Base-by-base conservation (phyloP, 768 basidiomycete species). In the Xerocomus potaroensis region DNA sequence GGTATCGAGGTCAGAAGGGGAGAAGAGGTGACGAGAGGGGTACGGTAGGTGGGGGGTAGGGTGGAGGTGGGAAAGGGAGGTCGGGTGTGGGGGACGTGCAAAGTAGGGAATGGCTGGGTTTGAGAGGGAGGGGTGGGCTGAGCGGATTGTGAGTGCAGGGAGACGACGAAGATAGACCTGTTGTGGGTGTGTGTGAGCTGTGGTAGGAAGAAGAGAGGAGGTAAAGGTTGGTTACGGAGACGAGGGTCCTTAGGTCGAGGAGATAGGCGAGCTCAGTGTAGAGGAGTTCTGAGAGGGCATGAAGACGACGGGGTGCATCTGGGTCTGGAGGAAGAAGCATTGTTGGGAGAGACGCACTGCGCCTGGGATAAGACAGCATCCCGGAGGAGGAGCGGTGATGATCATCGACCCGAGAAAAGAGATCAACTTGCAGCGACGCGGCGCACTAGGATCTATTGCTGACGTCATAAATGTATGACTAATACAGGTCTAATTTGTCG, bases 201-300 rank as follows among this genome's bases (percentile, higher is more conserved):
- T 41, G 7, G 18, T 43, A 1, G 42, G 36, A 14, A 9, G 39
- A 47, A 41, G 43, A 49, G 49, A 12, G 37, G n/a, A 1, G 26
- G 67, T n/a, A n/a, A n/a, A n/a, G n/a, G n/a, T n/a, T n/a, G n/a
- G 77, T 50, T 62, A 91, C 91, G 53, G 77, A 75, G 46, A 91
- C 86, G 35, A 98, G 74, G 8, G 77, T 77, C 50, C 81, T 78
- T 57, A 97, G 67, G 66, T 94, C 91, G 42, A 74, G 63, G 8
- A 92, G 74, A 63, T 97, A 98, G 7, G 81, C 80, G 16, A 80
- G 71, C 70, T 98, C 95, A 1, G 92, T 94, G 47, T 79, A 73
- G 21, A 97, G 74, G 32, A 98, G 71, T 67, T 97, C 95, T 54
- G 81, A 74, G 41, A 97, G 76, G 6, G 91, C 87, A 58, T 96